Evolutionary conservation across 2,329 filamentous ascomycete species (phyloP).

Genomic region (Thermomyces lanuginosus): DNA sequence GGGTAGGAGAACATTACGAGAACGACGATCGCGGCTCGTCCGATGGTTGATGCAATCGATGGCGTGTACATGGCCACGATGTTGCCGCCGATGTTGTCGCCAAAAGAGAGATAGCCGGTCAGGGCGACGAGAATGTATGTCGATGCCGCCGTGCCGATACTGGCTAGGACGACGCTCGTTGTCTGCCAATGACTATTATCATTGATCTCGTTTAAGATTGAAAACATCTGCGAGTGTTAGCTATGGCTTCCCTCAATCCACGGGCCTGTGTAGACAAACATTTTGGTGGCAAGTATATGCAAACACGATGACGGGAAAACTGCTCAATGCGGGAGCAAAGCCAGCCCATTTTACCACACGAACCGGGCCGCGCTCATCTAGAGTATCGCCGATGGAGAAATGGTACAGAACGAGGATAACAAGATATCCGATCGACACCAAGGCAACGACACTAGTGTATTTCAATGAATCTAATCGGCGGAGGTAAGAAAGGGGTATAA

Average conservation of each 20-base stretch:
- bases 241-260: conserved; percentile 14
- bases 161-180: conserved; percentile 60
- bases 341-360: conserved; percentile 65
- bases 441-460: conserved; percentile 83
- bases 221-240: conserved; percentile 62
- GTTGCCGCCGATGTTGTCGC: conserved; percentile 75
- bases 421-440: conserved; percentile 86
- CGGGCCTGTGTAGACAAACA: conserved; percentile 32
- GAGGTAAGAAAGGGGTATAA: conserved; percentile 88
- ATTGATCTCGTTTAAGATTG: conserved; percentile 84
- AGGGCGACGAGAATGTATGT: conserved; percentile 87
- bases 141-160: conserved; percentile 72
- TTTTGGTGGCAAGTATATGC: conserved; percentile 99
- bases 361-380: conserved; percentile 57
- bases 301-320: conserved; percentile 89
- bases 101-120: conserved; percentile 91
- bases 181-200: conserved; percentile 68
- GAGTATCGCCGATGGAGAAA: conserved; percentile 61
- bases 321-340: conserved; percentile 60
- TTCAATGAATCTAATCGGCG: conserved; percentile 86
- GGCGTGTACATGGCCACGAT: conserved; percentile 82
- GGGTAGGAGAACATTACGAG: conserved; percentile 95
- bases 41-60: conserved; percentile 73
- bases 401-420: conserved; percentile 88
- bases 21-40: conserved; percentile 85